Percentiles rank a stretch among this genome's conserved stretches.
phyloP scores from a whole-genome alignment of 805 yeast genomes.

The Suhomyces xylopsoci region DNA sequence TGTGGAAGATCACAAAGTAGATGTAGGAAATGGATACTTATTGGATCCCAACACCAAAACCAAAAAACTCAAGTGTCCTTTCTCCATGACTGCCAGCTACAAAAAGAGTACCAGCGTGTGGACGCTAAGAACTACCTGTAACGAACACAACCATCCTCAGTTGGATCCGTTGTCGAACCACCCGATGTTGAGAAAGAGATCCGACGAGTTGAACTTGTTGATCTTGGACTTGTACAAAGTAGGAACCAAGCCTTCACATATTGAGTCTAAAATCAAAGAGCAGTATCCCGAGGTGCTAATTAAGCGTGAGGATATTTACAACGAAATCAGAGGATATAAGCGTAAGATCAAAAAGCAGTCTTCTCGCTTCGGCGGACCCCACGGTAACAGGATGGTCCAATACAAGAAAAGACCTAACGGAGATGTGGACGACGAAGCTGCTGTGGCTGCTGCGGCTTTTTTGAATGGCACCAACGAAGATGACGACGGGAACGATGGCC shows the following conservation, averaged over 20 bases:
- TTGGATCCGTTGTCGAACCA: constrained; percentile 53
- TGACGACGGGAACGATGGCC: constrained; percentile 20
- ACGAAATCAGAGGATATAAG: constrained; percentile 55
- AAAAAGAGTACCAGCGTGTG: constrained; percentile 49
- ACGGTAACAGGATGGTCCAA: constrained; percentile 18
- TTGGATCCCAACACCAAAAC: constrained; percentile 44
- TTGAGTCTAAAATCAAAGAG: constrained; percentile 49
- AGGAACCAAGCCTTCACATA: constrained; percentile 55
- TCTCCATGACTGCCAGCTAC: constrained; percentile 55
- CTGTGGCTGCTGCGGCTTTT: constrained; percentile 18
- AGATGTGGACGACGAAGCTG: constrained; percentile 10
- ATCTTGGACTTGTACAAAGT: constrained; percentile 51
- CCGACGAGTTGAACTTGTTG: constrained; percentile 49
- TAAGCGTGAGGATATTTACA: constrained; percentile 56
- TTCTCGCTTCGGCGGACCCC: constrained; percentile 20
- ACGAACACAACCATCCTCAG: constrained; percentile 58
- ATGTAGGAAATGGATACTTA: constrained; percentile 31
- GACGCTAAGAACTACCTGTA: constrained; percentile 52
- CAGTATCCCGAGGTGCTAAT: constrained; percentile 52
- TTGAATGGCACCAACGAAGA: constrained; percentile 11
- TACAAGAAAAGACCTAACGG: constrained; percentile 20
- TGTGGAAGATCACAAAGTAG: constrained; percentile 21
- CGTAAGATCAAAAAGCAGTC: constrained; percentile 45
- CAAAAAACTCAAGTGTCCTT: constrained; percentile 55
- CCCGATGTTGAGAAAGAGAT: constrained; percentile 55